Conservation (phyloP, 192 early-diverging fungal species). For the Coemansia sp. region DNA sequence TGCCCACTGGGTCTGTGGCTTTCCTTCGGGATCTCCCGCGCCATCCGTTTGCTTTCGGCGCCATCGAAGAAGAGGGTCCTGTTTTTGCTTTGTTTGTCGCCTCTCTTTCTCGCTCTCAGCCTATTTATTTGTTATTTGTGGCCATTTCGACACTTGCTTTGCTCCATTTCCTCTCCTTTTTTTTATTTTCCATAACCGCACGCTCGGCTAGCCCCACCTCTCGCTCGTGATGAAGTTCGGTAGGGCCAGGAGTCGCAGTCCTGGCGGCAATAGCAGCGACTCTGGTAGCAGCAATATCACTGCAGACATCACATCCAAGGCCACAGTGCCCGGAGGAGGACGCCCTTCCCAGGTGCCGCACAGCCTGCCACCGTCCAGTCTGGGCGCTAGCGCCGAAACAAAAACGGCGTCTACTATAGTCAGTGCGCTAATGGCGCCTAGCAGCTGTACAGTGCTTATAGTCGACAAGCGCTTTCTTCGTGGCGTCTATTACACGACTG, state of each 20-base stretch:
- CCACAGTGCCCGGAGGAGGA: background rate
- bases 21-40: background rate
- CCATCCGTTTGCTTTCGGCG: background rate
- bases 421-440: slow-evolving; percentile 39
- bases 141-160: background rate
- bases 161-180: background rate
- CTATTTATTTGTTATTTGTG: slow-evolving; percentile 11
- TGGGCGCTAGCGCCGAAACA: background rate
- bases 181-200: background rate
- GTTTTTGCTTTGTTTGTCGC: background rate
- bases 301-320: slow-evolving; percentile 8
- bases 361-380: background rate
- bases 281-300: slow-evolving; percentile 17
- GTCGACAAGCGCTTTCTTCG: slow-evolving; percentile 49
- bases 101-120: background rate
- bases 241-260: slow-evolving; percentile 5
- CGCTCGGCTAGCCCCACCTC: too few species aligned
- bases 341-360: background rate
- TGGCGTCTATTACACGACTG: slow-evolving; percentile 45
- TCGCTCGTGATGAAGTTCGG: slow-evolving; percentile 15
- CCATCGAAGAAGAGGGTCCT: background rate
- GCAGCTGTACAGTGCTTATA: slow-evolving; percentile 49
- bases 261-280: slow-evolving; percentile 8
- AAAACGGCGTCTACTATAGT: slow-evolving; percentile 20
- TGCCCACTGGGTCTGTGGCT: background rate